These are phyloP conservation scores for Fusarium xylarioides DNA, from an alignment of 2,329 filamentous ascomycete species.

Conservation along the genomic window DNA sequence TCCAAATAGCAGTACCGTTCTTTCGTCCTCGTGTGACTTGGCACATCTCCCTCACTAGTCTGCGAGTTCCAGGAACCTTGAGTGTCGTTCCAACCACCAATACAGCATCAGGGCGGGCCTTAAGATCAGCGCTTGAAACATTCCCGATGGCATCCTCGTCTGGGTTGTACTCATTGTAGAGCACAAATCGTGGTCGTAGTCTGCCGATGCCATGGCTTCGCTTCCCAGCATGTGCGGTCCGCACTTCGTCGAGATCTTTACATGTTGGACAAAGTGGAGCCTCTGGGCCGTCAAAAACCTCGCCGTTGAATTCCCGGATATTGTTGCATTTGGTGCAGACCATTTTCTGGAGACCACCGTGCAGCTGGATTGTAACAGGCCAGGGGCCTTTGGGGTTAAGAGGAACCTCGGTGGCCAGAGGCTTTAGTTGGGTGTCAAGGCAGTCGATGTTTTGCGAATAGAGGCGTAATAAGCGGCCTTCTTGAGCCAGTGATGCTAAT, in stretches of 20 bases:
- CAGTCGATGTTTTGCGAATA: conserved; percentile 98
- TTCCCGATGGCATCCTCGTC: conserved; percentile 96
- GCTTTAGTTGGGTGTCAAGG: conserved; percentile 84
- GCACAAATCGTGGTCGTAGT: conserved; percentile 88
- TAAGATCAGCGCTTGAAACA: conserved; percentile 86
- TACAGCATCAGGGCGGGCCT: conserved; percentile 86
- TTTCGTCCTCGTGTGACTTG: conserved; percentile 82
- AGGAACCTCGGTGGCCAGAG: conserved; percentile 82
- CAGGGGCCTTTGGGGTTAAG: conserved; percentile 86
- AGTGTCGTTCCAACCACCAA: conserved; percentile 95
- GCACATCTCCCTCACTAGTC: conserved; percentile 91
- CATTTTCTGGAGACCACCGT: conserved; percentile 95
- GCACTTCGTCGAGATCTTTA: conserved; percentile 76
- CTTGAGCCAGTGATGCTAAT: conserved; percentile 86
- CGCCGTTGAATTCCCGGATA: conserved; percentile 77
- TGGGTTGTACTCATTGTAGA: conserved; percentile 97
- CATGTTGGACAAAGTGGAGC: conserved; percentile 83
- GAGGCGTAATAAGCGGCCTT: conserved; percentile 86
- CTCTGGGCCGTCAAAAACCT: conserved; percentile 83
- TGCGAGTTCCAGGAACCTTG: conserved; percentile 91
- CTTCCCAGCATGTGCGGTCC: conserved; percentile 80
- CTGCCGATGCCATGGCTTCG: conserved; percentile 93
- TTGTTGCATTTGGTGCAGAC: conserved; percentile 92
- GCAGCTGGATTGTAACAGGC: conserved; percentile 92
- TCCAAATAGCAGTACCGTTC: conserved; percentile 91